These are phyloP conservation scores for Tremellales sp. DNA, from an alignment of 1,284 basidiomycete species.

Conservation along the genomic window DNA sequence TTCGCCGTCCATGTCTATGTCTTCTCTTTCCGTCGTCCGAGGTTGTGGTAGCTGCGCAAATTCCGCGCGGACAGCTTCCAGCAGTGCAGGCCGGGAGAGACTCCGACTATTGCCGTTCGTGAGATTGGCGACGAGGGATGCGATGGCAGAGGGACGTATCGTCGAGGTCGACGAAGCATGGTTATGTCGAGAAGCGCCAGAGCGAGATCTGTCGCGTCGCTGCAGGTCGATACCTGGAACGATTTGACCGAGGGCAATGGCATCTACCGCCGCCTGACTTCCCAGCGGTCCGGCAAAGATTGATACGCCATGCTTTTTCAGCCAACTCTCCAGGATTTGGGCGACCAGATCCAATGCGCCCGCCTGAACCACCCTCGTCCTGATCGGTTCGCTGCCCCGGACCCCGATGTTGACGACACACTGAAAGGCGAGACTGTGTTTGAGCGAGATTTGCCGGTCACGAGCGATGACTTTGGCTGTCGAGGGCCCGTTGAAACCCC, in stretches of 20 bases:
- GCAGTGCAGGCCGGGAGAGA: too few species aligned
- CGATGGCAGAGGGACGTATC: background rate
- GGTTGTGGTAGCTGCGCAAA: background rate
- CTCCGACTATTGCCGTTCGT: too few species aligned
- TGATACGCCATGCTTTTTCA: constrained; percentile 66
- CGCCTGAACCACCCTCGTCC: constrained; percentile 90
- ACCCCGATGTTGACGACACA: constrained; percentile 98
- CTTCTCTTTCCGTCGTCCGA: constrained; percentile 18
- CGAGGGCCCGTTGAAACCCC: constrained; percentile 48
- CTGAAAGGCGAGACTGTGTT: constrained; percentile 90
- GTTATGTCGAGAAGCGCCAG: background rate
- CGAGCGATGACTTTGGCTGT: constrained; percentile 52
- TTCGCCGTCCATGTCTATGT: constrained; percentile 45
- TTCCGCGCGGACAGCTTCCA: background rate
- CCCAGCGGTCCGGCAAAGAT: constrained; percentile 45
- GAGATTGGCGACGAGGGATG: constrained; percentile 4
- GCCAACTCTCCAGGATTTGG: constrained; percentile 89
- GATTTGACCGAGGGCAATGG: constrained; percentile 48
- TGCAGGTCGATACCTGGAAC: constrained; percentile 45
- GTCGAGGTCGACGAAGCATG: constrained; percentile 1
- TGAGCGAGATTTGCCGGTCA: constrained; percentile 78
- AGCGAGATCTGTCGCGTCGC: constrained; percentile 1
- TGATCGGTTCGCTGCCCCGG: constrained; percentile 85
- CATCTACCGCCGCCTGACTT: constrained; percentile 61
- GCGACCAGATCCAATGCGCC: constrained; percentile 93